Base-by-base conservation (phyloP, 495 filamentous ascomycete species). In the Aspergillus funiculosus region DNA sequence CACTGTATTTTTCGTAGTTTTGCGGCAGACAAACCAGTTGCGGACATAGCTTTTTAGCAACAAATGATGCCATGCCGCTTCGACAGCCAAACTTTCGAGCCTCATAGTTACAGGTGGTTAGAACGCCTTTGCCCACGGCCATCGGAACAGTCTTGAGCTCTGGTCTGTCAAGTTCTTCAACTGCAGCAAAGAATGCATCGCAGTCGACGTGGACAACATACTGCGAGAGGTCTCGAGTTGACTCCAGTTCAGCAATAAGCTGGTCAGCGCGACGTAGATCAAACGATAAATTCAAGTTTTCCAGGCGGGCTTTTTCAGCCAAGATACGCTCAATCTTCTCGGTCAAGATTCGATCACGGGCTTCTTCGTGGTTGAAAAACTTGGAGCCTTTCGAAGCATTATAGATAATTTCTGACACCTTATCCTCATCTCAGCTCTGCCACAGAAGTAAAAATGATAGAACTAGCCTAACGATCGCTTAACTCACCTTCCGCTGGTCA, bases 351-450 rank as follows among this genome's bases (percentile, higher is more conserved):
- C 82, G 82, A 71, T 97, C 94, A 48, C 80, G 79, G 40, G 66
- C 72, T 60, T 94, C 86, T 58, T 97, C 94, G 53, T 89, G 87
- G 55, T 86, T 88, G 74, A 96, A 99, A 70, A 85, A 99, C 60
- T 95, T 96, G 46, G 88, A 95, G 18, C 94, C 94, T 61, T 89
- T 95, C 9, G 89, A 95, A 9, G 92, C 90, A 64, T 94, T 87
- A 66, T 95, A 96, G 39, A 99, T 99, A 46, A 99, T 81, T 61
- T 97, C 89, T 0, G 89, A 91, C n/a, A 95, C 86, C 80, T 85
- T 41, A 10, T 13, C 5, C n/a, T 43, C 19, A 34, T 40, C 22
- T 14, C 14, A 28, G 9, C 9, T 19, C 22, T 51, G 4, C 15
- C 9, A 9, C 11, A n/a, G 13, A 25, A 17, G n/a, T 8, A 30